Evolutionary conservation across 2,329 filamentous ascomycete species (phyloP).

Genomic region (Xylariaceae sp.): DNA sequence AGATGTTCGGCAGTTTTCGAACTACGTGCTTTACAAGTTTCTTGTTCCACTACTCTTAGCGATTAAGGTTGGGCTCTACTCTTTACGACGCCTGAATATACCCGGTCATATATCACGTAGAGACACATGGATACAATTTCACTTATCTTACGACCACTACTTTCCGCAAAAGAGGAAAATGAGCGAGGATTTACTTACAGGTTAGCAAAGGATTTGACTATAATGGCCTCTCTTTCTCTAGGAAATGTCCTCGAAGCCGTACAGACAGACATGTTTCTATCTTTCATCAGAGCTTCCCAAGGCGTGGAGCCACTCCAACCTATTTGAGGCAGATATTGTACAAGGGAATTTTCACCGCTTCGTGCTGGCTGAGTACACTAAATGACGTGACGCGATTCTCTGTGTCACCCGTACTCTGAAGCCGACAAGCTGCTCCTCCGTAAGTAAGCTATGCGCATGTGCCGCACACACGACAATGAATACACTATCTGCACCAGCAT

Average conservation of each 20-base stretch:
- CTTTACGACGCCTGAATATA: too few relatives aligned
- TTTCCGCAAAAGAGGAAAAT: too few relatives aligned
- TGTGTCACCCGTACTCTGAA: neutral
- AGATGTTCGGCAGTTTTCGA: too few relatives aligned
- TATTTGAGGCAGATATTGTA: neutral
- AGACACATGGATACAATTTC: too few relatives aligned
- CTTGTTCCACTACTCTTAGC: too few relatives aligned
- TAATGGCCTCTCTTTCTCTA: neutral
- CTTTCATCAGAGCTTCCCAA: neutral
- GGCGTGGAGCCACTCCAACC: neutral
- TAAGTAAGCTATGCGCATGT: neutral
- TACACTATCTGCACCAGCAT: neutral
- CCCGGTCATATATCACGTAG: too few relatives aligned
- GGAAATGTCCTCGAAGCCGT: neutral
- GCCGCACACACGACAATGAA: neutral
- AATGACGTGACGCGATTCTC: neutral
- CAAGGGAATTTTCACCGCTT: constrained; percentile 1
- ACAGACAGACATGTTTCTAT: neutral
- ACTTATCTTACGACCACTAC: too few relatives aligned
- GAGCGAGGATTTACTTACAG: neutral
- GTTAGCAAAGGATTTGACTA: neutral
- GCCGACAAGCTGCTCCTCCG: neutral
- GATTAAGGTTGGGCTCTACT: too few relatives aligned
- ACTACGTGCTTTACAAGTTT: too few relatives aligned
- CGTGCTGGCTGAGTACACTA: constrained; percentile 9